Evolutionary conservation across 2,329 filamentous ascomycete species (phyloP).

Genomic region (Epichloe scottii): DNA sequence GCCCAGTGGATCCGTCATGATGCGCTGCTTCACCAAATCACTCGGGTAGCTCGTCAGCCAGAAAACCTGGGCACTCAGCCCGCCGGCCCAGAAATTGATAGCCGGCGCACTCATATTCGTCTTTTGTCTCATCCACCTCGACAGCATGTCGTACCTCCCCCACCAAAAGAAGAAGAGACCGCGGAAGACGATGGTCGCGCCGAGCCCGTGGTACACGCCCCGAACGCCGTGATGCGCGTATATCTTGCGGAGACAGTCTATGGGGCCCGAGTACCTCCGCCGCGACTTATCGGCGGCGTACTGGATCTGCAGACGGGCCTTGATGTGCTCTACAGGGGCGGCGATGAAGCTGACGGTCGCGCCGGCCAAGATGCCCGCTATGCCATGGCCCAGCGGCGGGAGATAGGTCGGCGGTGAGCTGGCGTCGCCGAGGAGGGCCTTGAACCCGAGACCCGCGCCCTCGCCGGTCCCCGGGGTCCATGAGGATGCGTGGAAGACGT

Average conservation of each 20-base stretch:
- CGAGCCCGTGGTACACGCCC: conserved; percentile 78
- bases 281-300: conserved; percentile 70
- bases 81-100: conserved; percentile 96
- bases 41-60: conserved; percentile 88
- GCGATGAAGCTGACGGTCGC: conserved; percentile 87
- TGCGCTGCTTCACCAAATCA: conserved; percentile 88
- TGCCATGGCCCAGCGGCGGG: conserved; percentile 67
- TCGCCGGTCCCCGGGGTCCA: conserved; percentile 16
- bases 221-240: conserved; percentile 57
- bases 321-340: conserved; percentile 88
- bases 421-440: neutral
- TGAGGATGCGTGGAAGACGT: conserved; percentile 51
- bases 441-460: conserved; percentile 9
- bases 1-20: conserved; percentile 90
- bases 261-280: conserved; percentile 70
- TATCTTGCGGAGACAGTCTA: conserved; percentile 70
- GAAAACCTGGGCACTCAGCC: conserved; percentile 83
- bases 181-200: conserved; percentile 76
- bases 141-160: conserved; percentile 84
- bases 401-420: conserved; percentile 31
- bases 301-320: conserved; percentile 87
- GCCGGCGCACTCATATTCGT: conserved; percentile 64
- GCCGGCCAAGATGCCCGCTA: conserved; percentile 79
- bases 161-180: conserved; percentile 98
- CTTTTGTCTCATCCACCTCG: conserved; percentile 49